phyloP scores from a whole-genome alignment of 2,329 filamentous ascomycete species.

The Diaporthe sp. region DNA sequence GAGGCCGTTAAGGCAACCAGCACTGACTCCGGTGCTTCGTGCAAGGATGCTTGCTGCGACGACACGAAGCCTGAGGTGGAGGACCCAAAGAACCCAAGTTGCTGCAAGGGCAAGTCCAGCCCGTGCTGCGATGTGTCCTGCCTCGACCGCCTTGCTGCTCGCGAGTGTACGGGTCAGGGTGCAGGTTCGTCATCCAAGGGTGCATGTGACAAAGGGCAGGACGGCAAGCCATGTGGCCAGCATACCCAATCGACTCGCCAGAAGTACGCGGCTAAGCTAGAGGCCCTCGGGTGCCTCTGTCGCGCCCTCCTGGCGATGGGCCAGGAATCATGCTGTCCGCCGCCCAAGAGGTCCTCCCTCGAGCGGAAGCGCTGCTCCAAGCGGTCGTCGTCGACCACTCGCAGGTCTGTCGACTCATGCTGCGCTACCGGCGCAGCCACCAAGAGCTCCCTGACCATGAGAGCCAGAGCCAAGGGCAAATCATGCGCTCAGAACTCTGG shows the following conservation, averaged over 20 bases:
- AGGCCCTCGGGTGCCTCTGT: conserved; percentile 66
- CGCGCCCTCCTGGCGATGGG: conserved; percentile 64
- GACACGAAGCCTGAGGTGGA: not conserved
- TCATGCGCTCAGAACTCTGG: conserved; percentile 7
- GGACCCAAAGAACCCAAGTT: conserved; percentile 44
- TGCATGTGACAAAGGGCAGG: conserved; percentile 35
- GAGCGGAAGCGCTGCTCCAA: conserved; percentile 46
- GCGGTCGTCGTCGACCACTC: conserved; percentile 37
- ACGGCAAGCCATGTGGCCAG: conserved; percentile 51
- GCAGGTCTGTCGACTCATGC: conserved; percentile 46
- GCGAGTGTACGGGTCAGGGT: conserved; percentile 50
- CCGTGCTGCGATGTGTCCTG: conserved; percentile 59
- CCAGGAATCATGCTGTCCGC: conserved; percentile 63
- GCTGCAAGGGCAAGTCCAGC: conserved; percentile 55
- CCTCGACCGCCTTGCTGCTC: conserved; percentile 58
- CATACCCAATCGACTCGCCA: conserved; percentile 52
- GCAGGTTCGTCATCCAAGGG: conserved; percentile 27
- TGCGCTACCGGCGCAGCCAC: conserved; percentile 37
- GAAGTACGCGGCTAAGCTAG: conserved; percentile 57
- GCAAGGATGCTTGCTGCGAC: conserved; percentile 8
- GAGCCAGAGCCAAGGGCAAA: not conserved
- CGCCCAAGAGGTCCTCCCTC: conserved; percentile 44
- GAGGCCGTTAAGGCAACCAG: not conserved
- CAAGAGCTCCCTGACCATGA: not conserved
- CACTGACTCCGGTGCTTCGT: not conserved